phyloP scores from a whole-genome alignment of 2,329 filamentous ascomycete genomes.

The Iodosphaeria phyllophila region DNA sequence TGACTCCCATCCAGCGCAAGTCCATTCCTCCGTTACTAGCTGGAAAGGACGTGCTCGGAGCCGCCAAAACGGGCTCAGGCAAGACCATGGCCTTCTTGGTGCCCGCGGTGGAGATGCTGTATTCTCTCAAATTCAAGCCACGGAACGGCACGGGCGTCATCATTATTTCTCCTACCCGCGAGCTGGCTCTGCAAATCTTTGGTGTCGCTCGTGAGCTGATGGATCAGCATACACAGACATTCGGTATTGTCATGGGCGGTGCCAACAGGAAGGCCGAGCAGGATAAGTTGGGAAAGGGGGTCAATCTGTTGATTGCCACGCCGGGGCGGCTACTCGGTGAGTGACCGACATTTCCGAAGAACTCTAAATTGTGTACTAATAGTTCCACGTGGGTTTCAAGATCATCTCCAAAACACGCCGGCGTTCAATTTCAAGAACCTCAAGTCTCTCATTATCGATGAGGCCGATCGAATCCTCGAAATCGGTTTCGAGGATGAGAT shows the following conservation, averaged over 20 bases:
- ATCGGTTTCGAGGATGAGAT: conserved; percentile 98
- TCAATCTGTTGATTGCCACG: conserved; percentile 87
- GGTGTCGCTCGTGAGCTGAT: conserved; percentile 87
- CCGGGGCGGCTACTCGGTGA: conserved; percentile 79
- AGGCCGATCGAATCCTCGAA: conserved; percentile 91
- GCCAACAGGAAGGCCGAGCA: conserved; percentile 82
- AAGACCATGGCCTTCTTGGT: conserved; percentile 94
- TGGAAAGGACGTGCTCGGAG: conserved; percentile 81
- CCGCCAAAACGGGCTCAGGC: conserved; percentile 81
- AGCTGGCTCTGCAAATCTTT: conserved; percentile 90
- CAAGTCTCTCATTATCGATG: conserved; percentile 83
- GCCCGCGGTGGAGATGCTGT: conserved; percentile 84
- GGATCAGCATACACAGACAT: conserved; percentile 83
- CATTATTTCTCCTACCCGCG: conserved; percentile 80
- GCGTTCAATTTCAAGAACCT: conserved; percentile 70
- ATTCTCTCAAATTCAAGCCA: conserved; percentile 81
- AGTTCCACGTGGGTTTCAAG: too few species aligned
- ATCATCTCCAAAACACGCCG: conserved; percentile 85
- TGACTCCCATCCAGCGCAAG: conserved; percentile 87
- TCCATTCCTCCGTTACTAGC: conserved; percentile 78
- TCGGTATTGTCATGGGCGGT: conserved; percentile 89
- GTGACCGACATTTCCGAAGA: too few species aligned
- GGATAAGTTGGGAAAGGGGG: conserved; percentile 83
- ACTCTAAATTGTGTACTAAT: too few species aligned
- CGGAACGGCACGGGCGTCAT: conserved; percentile 72